These are phyloP conservation scores for Globisporangium barbulae DNA, from an alignment of 352 stramenopile species.

Conservation along the genomic window DNA sequence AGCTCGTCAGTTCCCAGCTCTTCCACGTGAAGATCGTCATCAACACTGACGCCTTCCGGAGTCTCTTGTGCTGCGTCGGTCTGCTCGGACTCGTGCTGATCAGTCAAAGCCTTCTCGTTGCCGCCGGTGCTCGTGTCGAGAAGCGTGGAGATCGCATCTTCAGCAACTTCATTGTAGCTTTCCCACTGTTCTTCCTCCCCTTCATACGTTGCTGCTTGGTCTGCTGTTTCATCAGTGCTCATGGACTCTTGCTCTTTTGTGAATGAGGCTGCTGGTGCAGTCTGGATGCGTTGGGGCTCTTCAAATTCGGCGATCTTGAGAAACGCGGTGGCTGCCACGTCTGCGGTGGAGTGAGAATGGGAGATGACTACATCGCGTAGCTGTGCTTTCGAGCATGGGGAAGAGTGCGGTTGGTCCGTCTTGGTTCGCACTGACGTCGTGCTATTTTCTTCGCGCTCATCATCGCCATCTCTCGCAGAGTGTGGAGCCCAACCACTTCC, in stretches of 20 bases:
- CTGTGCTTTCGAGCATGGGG: not conserved
- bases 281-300: not conserved
- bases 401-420: conserved; percentile 6
- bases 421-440: not conserved
- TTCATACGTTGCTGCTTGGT: not conserved
- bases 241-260: not conserved
- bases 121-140: too few species aligned
- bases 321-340: not conserved
- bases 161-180: conserved; percentile 1
- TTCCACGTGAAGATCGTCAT: conserved; percentile 6
- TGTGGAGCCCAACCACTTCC: not conserved
- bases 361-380: not conserved
- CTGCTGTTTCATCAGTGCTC: not conserved
- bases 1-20: not conserved
- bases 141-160: conserved; percentile 7
- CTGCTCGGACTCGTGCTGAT: not conserved
- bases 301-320: not conserved
- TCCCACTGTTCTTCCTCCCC: conserved; percentile 9
- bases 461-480: not conserved
- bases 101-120: not conserved
- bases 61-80: not conserved
- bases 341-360: not conserved
- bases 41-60: not conserved
- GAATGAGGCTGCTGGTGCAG: not conserved
- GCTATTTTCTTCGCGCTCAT: not conserved